Percentiles rank a stretch among this genome's conserved stretches.
These are phyloP conservation scores for Suillus clintonianus DNA, from an alignment of 768 basidiomycete species.

Conservation along the genomic window DNA sequence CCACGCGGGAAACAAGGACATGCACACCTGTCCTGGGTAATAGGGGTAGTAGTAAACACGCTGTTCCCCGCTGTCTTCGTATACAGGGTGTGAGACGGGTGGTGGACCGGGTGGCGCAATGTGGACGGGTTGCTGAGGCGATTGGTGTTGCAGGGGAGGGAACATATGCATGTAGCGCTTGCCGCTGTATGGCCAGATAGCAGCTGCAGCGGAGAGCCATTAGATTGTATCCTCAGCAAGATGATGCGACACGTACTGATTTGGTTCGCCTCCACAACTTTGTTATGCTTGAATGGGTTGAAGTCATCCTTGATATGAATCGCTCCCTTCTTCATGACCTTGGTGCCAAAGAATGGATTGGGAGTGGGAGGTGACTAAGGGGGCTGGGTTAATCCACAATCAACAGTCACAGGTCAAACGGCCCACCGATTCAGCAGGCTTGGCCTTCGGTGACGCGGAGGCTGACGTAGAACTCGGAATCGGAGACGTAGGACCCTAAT, in stretches of 20 bases:
- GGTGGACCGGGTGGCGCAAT: slow-evolving; percentile 69
- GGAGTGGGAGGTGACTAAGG: slow-evolving; percentile 48
- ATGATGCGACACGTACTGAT: slow-evolving; percentile 56
- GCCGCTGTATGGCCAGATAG: slow-evolving; percentile 87
- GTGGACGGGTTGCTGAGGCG: slow-evolving; percentile 66
- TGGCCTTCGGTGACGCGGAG: slow-evolving; percentile 63
- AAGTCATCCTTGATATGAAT: slow-evolving; percentile 96
- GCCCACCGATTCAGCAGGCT: slow-evolving; percentile 54
- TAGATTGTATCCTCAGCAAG: neutral
- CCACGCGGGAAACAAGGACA: neutral
- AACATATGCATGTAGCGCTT: slow-evolving; percentile 84
- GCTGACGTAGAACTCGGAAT: slow-evolving; percentile 42
- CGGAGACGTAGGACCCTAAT: slow-evolving; percentile 49
- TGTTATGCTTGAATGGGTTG: slow-evolving; percentile 91
- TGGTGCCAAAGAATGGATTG: slow-evolving; percentile 91
- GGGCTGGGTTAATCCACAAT: slow-evolving; percentile 12
- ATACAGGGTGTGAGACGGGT: slow-evolving; percentile 71
- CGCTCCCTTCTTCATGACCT: slow-evolving; percentile 70
- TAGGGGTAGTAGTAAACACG: slow-evolving; percentile 83
- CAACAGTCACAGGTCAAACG: neutral
- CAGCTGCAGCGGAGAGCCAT: slow-evolving; percentile 42
- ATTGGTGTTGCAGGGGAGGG: slow-evolving; percentile 59
- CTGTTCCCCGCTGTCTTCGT: slow-evolving; percentile 75
- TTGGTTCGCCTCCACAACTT: slow-evolving; percentile 72
- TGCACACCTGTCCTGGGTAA: slow-evolving; percentile 70